A percentile compares a stretch with the other conserved stretches of the same genome.
These are phyloP conservation scores for Achaetomium macrosporum DNA, from an alignment of 2,329 filamentous ascomycete genomes.

Conservation along the genomic window DNA sequence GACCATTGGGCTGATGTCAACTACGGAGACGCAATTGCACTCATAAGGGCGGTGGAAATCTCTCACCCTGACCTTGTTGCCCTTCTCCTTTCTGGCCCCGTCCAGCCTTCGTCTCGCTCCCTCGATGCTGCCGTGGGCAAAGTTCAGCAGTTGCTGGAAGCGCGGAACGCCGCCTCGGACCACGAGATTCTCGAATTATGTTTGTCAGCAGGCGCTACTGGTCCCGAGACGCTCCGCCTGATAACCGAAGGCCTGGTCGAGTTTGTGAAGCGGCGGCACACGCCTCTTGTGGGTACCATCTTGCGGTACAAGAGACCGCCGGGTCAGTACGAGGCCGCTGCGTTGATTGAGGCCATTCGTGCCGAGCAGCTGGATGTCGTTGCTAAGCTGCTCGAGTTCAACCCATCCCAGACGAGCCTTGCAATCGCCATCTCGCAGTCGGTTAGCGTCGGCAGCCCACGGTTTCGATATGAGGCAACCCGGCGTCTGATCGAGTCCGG, in stretches of 20 bases:
- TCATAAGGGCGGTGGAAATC: constrained; percentile 22
- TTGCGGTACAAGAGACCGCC: constrained; percentile 18
- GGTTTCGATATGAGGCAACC: constrained; percentile 16
- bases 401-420: constrained; percentile 19
- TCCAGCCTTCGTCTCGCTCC: constrained; percentile 20
- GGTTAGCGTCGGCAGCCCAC: constrained; percentile 14
- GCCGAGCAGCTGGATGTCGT: constrained; percentile 19
- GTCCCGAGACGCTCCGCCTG: constrained; percentile 22
- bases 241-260: constrained; percentile 23
- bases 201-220: constrained; percentile 21
- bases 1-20: constrained; percentile 26
- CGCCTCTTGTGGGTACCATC: constrained; percentile 20
- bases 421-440: constrained; percentile 21
- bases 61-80: constrained; percentile 21
- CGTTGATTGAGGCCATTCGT: constrained; percentile 24
- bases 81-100: constrained; percentile 21
- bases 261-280: constrained; percentile 17
- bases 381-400: constrained; percentile 20
- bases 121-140: constrained; percentile 24
- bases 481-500: constrained; percentile 20
- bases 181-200: constrained; percentile 23
- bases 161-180: constrained; percentile 5
- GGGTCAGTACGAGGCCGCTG: constrained; percentile 20
- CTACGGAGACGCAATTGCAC: constrained; percentile 20
- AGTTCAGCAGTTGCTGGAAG: constrained; percentile 13